Conservation (phyloP, 805 yeast species). For the Nakazawaea holstii region DNA sequence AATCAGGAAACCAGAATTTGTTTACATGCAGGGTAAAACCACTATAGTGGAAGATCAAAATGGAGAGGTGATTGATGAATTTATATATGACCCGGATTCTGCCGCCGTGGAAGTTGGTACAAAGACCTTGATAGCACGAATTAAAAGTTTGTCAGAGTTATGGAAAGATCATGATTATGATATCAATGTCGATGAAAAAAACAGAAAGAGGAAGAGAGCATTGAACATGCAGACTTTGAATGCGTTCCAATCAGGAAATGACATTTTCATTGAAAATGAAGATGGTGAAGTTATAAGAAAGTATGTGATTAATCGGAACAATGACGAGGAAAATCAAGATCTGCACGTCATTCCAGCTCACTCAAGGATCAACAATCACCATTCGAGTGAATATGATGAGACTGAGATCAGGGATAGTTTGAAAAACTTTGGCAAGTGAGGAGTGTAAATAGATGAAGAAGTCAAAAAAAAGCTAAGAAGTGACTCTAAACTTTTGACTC, state of each 20-base stretch:
- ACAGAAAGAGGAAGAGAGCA: neutral
- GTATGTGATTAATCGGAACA: slow-evolving; percentile 19
- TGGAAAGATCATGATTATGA: neutral
- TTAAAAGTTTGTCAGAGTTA: neutral
- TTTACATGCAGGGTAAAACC: slow-evolving; percentile 35
- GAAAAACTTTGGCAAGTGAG: neutral
- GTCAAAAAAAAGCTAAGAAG: too few relatives aligned
- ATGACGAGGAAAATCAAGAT: neutral
- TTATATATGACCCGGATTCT: slow-evolving; percentile 6
- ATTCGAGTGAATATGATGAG: neutral
- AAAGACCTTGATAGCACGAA: slow-evolving; percentile 8
- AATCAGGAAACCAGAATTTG: slow-evolving; percentile 24
- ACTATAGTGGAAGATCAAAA: slow-evolving; percentile 36
- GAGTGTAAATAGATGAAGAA: neutral
- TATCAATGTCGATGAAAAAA: slow-evolving; percentile 9
- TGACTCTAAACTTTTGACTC: too few relatives aligned
- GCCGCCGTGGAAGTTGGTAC: slow-evolving; percentile 5
- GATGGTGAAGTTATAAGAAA: slow-evolving; percentile 40
- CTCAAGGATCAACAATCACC: neutral
- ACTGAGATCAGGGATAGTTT: neutral
- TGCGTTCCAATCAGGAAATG: slow-evolving; percentile 37
- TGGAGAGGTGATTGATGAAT: slow-evolving; percentile 39
- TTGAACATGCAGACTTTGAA: slow-evolving; percentile 14
- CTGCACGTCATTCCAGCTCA: neutral
- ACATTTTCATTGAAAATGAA: slow-evolving; percentile 36